Evolutionary conservation across 306 rosid species (phyloP), one percentile per base, ranked within the genome.

Genomic region (Myrica gale): DNA sequence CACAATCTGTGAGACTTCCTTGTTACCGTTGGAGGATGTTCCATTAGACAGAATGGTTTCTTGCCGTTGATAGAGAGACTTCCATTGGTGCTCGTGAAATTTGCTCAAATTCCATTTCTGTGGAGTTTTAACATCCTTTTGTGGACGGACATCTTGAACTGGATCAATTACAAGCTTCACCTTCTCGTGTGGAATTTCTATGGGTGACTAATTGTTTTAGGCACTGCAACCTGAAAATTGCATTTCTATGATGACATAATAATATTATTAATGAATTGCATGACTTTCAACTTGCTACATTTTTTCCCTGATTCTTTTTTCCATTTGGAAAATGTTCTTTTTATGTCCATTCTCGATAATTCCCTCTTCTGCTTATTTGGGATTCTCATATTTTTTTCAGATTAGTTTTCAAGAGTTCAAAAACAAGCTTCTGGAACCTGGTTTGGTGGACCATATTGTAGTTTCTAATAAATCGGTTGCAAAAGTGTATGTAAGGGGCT

Each of bases 381-480:
- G 53, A 58, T 79, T 78, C 69, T 79, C 32, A 32, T 6, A 75
- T 45, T 70, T 70, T 61, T 51, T 76, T 84, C 99, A 95, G 99
- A 92, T 95, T 74, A 92, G 99, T 80, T 95, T 95, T 82, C 97
- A 95, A 81, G 97, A 95, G 88, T 95, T 95, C 60, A 92, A 88
- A 83, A 92, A 95, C 75, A 90, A 90, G 84, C 95, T 90, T 87
- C 83, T 95, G 84, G 99, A 95, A 81, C 91, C 99, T 5, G 97
- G 99, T 67, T 78, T 90, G 54, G 99, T 95, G 19, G 98, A 95
- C 78, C 99, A 84, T 76, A 84, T 95, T 76, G 93, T 95, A 74
- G 92, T 95, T 78, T 74, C 93, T 53, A 92, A 95, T 75, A 95
- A 95, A 84, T 95, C 97, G 72, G 93, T 95, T 83, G 99, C 98